Evolutionary conservation across 1,139 yeast genomes (phyloP).

Genomic region (Hyphopichia khmerensis): DNA sequence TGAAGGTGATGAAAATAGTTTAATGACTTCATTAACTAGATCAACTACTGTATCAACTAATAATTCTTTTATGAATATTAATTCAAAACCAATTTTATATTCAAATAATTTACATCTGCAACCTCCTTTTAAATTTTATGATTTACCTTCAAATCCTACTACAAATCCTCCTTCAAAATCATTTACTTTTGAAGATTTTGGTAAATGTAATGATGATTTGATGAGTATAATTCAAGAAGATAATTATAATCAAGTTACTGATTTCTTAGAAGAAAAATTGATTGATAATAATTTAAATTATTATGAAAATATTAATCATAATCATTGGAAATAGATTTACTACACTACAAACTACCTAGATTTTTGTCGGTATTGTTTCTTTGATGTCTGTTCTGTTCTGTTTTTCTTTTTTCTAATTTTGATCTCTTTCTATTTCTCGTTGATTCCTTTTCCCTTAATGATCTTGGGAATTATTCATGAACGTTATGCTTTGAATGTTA

Average conservation of each 20-base stretch:
- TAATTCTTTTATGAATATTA: slow-evolving; percentile 12
- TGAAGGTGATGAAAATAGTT: slow-evolving; percentile 34
- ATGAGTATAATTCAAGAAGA: slow-evolving; percentile 32
- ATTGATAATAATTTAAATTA: slow-evolving; percentile 35
- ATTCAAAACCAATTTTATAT: neutral
- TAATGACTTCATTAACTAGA: slow-evolving; percentile 43
- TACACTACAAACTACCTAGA: no score
- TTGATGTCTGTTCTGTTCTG: no score
- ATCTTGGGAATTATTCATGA: no score
- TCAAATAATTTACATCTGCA: slow-evolving; percentile 1
- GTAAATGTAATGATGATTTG: slow-evolving; percentile 5
- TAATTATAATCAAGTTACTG: slow-evolving; percentile 41
- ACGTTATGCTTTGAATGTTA: no score
- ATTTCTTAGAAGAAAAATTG: slow-evolving; percentile 42
- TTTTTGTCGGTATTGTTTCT: no score
- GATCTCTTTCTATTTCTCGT: no score
- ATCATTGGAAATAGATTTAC: neutral
- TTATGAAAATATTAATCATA: slow-evolving; percentile 12
- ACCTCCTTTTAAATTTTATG: slow-evolving; percentile 21
- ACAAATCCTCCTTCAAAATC: slow-evolving; percentile 13
- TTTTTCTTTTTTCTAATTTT: no score
- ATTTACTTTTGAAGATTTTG: slow-evolving; percentile 17
- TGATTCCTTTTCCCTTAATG: no score
- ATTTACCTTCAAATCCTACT: slow-evolving; percentile 24
- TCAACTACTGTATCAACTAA: slow-evolving; percentile 44